These are phyloP conservation scores for Mallotus nudiflorus DNA, from an alignment of 345 rosid genomes.

Conservation along the genomic window DNA sequence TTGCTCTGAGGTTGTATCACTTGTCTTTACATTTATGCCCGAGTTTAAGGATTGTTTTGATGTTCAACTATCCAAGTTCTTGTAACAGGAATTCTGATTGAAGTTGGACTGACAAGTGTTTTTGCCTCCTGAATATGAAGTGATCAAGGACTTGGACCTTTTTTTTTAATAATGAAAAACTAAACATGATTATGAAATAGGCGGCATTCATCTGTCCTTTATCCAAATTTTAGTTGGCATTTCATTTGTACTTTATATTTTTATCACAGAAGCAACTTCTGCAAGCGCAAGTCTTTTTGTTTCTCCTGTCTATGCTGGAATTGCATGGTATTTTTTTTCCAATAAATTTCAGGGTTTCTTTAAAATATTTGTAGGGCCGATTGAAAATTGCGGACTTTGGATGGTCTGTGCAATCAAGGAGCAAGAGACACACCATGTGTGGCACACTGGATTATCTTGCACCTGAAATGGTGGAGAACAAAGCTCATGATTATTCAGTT, in stretches of 20 bases:
- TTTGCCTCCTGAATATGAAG: background rate
- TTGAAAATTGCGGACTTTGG: constrained; percentile 95
- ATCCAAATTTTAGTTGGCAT: background rate
- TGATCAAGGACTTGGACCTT: background rate
- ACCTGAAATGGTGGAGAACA: constrained; percentile 95
- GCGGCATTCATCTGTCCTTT: background rate
- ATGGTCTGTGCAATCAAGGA: constrained; percentile 95
- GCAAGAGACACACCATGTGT: constrained; percentile 93
- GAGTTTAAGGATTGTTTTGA: background rate
- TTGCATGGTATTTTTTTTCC: background rate
- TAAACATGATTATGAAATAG: background rate
- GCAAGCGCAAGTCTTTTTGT: background rate
- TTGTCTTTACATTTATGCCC: background rate
- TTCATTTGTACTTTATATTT: background rate
- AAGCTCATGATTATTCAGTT: constrained; percentile 84
- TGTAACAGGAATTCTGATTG: constrained; percentile 2
- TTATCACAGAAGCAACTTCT: background rate
- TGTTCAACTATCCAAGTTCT: background rate
- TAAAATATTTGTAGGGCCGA: constrained; percentile 56
- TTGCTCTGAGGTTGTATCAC: background rate
- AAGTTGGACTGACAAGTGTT: background rate
- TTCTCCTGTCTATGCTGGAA: no score
- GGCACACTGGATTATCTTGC: constrained; percentile 96
- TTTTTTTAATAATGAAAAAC: background rate
- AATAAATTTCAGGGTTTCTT: background rate